Percentiles rank a stretch among this genome's conserved stretches.
phyloP scores from a whole-genome alignment of 2,329 filamentous ascomycete species.

The Chrysosporium queenslandicum region DNA sequence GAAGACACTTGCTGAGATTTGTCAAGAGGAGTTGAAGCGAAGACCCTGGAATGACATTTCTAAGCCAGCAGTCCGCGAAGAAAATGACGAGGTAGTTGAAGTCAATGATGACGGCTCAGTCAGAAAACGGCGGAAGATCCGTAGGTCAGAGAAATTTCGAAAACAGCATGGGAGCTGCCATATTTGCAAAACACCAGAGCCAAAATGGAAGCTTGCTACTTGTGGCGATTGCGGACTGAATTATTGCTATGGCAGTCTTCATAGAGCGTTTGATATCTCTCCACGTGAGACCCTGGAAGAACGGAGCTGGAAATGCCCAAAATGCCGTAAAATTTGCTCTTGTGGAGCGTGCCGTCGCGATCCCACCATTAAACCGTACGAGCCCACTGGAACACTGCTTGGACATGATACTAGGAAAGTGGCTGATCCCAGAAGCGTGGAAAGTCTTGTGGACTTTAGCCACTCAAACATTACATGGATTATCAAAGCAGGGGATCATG shows the following conservation, averaged over 20 bases:
- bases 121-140: slow-evolving; percentile 54
- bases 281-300: slow-evolving; percentile 73
- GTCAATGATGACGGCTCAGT: slow-evolving; percentile 51
- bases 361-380: slow-evolving; percentile 63
- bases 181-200: slow-evolving; percentile 70
- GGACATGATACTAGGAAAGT: slow-evolving; percentile 86
- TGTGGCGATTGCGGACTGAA: slow-evolving; percentile 66
- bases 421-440: slow-evolving; percentile 82
- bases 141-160: slow-evolving; percentile 38
- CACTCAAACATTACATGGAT: slow-evolving; percentile 82
- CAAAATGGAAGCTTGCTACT: slow-evolving; percentile 71
- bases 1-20: slow-evolving; percentile 83
- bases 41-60: slow-evolving; percentile 77
- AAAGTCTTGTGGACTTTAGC: slow-evolving; percentile 82
- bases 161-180: slow-evolving; percentile 57
- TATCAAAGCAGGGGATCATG: slow-evolving; percentile 46
- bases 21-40: slow-evolving; percentile 71
- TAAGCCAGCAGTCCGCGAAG: slow-evolving; percentile 40
- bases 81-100: slow-evolving; percentile 32
- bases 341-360: slow-evolving; percentile 67
- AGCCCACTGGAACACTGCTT: slow-evolving; percentile 75
- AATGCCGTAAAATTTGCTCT: slow-evolving; percentile 76
- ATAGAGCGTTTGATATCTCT: slow-evolving; percentile 81
- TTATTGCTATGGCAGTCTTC: slow-evolving; percentile 91
- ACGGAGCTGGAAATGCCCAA: slow-evolving; percentile 77